Base-by-base conservation (phyloP, 140 eudicot species). In the Cichorium intybus region DNA sequence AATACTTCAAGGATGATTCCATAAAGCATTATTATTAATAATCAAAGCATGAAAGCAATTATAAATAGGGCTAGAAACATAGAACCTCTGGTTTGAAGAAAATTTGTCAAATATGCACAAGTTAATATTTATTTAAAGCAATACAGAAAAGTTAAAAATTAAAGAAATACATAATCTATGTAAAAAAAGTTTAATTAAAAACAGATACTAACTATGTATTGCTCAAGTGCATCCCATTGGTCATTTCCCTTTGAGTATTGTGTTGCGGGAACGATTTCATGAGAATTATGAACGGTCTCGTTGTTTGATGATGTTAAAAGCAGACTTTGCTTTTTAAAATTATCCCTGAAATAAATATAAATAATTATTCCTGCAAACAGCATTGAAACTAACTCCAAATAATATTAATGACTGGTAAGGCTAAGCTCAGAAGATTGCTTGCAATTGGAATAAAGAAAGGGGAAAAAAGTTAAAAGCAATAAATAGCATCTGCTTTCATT, bases 211-310 rank as follows among this genome's bases (percentile, higher is more conserved):
- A 94, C 99, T 50, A 89, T 93, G 68, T 86, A 94, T 64, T 72
- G 73, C 58, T 86, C 97, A 73, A 94, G 96, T 39, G 93, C 81
- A 67, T 84, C 97, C 99, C 99, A 94, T 18, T 86, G 95, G 77
- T 66, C 81, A 58, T 74, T 89, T 62, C 90, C 89, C 34, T 18
- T 79, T 34, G 69, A 70, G 17, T 82, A 81, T 35, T 79, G 83
- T 31, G 68, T 47, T 21, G 82, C 48, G 60, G 84, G 65, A 51
- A 60, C 82, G 22, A 57, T 77, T 35, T 84, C 86, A 75, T 51
- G 39, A 34, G 87, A 75, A 64, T 71, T 82, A 62, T 71, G 68
- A 67, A 57, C 61, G 53, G 24, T 74, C 39, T 64, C 95, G 24
- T 88, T 87, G 34, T 78, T 79, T 51, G 95, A 78, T 51, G 95